Conservation (phyloP, 1,284 basidiomycete genomes). For the Moniliella sp. region DNA sequence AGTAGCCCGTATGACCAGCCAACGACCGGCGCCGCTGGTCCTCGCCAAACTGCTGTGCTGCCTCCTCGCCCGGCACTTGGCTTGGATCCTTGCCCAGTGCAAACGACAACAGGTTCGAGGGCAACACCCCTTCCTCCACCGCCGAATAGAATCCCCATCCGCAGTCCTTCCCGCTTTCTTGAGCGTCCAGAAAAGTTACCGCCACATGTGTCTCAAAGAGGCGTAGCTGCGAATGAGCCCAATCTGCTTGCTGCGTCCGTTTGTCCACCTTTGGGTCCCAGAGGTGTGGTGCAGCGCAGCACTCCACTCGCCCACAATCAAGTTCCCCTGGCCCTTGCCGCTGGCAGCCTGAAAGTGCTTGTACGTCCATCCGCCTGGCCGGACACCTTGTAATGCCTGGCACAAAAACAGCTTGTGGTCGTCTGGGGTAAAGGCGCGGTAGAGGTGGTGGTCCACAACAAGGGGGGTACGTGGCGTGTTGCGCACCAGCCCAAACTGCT, state of each 20-base stretch:
- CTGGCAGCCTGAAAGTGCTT: too few relatives aligned
- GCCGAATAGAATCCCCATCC: slow-evolving; percentile 60
- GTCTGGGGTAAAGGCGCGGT: slow-evolving; percentile 52
- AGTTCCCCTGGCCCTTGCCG: too few relatives aligned
- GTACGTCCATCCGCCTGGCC: too few relatives aligned
- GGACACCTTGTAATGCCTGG: too few relatives aligned
- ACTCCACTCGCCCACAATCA: slow-evolving; percentile 58
- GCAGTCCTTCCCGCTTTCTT: slow-evolving; percentile 48
- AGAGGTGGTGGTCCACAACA: slow-evolving; percentile 63
- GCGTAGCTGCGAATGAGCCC: slow-evolving; percentile 45
- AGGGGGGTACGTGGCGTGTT: slow-evolving; percentile 28
- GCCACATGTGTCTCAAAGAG: slow-evolving; percentile 47
- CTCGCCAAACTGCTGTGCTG: neutral
- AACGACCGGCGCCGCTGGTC: slow-evolving; percentile 3
- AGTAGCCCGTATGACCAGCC: slow-evolving; percentile 5
- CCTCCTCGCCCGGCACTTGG: slow-evolving; percentile 2
- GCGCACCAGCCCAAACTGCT: slow-evolving; percentile 36
- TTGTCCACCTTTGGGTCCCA: too few relatives aligned
- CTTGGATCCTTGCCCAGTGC: too few relatives aligned
- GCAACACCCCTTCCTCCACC: slow-evolving; percentile 46
- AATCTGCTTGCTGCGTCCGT: slow-evolving; percentile 38
- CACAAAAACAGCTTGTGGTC: slow-evolving; percentile 45
- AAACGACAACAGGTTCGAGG: slow-evolving; percentile 11
- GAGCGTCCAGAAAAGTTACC: slow-evolving; percentile 73
- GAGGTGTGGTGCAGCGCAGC: too few relatives aligned